phyloP scores from a whole-genome alignment of 1,139 yeast species.

The Diutina siamensis region DNA sequence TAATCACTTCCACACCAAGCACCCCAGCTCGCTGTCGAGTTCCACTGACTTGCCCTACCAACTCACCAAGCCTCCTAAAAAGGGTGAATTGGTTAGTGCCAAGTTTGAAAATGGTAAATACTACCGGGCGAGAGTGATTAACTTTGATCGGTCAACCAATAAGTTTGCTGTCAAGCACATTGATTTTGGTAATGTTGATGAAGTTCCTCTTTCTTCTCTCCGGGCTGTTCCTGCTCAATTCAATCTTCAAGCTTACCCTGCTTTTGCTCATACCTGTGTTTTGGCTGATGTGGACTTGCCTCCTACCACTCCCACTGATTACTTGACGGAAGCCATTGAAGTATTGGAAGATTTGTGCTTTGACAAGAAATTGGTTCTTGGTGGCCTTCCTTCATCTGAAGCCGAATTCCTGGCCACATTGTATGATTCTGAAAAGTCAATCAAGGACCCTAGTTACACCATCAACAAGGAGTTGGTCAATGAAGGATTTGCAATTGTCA shows the following conservation, averaged over 20 bases:
- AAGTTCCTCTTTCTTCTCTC: conserved; percentile 34
- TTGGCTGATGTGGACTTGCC: conserved; percentile 52
- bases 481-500: conserved; percentile 58
- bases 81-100: conserved; percentile 51
- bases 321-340: conserved; percentile 47
- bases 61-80: conserved; percentile 35
- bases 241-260: conserved; percentile 27
- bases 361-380: conserved; percentile 49
- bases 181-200: conserved; percentile 54
- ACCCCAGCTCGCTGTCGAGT: conserved; percentile 24
- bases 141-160: conserved; percentile 35
- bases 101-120: conserved; percentile 43
- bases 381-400: conserved; percentile 33
- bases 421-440: conserved; percentile 50
- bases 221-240: conserved; percentile 47
- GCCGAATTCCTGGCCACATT: conserved; percentile 40
- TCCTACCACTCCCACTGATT: conserved; percentile 46
- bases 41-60: conserved; percentile 38
- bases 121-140: conserved; percentile 48
- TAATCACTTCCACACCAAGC: conserved; percentile 31
- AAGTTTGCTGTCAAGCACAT: conserved; percentile 45
- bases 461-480: conserved; percentile 51
- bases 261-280: conserved; percentile 47
- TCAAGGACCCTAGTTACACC: conserved; percentile 45
- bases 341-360: conserved; percentile 43